Percentiles rank a stretch among this genome's conserved stretches.
These are phyloP conservation scores for Cercospora citrullina DNA, from an alignment of 2,329 filamentous ascomycete genomes.

Conservation along the genomic window DNA sequence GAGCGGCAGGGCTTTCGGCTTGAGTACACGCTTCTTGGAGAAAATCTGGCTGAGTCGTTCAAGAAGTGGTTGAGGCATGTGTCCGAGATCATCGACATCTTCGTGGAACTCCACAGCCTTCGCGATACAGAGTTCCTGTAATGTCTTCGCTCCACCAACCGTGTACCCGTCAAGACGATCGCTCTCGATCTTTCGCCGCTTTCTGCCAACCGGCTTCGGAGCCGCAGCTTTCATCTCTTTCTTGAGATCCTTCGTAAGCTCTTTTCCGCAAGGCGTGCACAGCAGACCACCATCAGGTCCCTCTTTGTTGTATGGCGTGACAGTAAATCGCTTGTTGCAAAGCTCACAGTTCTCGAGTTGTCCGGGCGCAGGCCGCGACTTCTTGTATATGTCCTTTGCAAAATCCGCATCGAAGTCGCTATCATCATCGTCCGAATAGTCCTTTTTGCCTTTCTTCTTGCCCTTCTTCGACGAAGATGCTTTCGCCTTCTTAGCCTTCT, in stretches of 20 bases:
- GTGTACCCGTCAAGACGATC: conserved; percentile 76
- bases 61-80: conserved; percentile 59
- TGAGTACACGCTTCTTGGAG: conserved; percentile 62
- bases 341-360: conserved; percentile 86
- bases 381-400: conserved; percentile 56
- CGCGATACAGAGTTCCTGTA: conserved; percentile 65
- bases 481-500: conserved; percentile 44
- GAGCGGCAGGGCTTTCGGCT: conserved; percentile 50
- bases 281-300: conserved; percentile 84
- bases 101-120: conserved; percentile 64
- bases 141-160: conserved; percentile 64
- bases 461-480: conserved; percentile 45
- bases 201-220: conserved; percentile 58
- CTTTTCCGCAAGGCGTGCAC: conserved; percentile 77
- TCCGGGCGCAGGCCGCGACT: conserved; percentile 65
- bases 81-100: conserved; percentile 65
- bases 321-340: conserved; percentile 86
- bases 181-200: conserved; percentile 76
- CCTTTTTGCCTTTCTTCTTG: conserved; percentile 45
- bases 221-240: conserved; percentile 58
- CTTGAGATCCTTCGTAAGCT: conserved; percentile 67
- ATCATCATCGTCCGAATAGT: conserved; percentile 46
- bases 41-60: conserved; percentile 63
- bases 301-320: conserved; percentile 82
- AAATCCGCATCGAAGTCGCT: conserved; percentile 52